phyloP scores from a whole-genome alignment of 23 red algal genomes.

The Agarophyton chilense region DNA sequence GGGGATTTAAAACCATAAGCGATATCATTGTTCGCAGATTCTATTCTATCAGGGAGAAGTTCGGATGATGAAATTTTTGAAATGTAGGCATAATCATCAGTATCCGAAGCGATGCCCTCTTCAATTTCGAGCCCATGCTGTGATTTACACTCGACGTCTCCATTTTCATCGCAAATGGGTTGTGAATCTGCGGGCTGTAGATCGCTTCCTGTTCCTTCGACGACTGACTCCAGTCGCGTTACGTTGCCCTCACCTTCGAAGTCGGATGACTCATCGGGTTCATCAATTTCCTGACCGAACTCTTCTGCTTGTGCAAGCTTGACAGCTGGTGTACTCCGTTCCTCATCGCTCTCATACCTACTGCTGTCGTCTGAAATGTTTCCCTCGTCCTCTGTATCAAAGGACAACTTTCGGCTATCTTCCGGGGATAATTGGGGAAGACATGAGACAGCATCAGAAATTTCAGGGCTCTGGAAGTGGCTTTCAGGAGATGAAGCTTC shows the following conservation, averaged over 20 bases:
- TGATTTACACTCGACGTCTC: background rate
- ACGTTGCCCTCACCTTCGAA: background rate
- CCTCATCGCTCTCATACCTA: background rate
- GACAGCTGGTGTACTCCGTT: background rate
- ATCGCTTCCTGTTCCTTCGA: background rate
- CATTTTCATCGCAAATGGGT: background rate
- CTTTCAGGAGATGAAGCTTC: background rate
- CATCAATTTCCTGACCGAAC: slow-evolving; percentile 5
- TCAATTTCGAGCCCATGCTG: background rate
- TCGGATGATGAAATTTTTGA: background rate
- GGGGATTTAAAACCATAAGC: background rate
- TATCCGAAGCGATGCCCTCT: background rate
- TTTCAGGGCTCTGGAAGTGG: slow-evolving; percentile 25
- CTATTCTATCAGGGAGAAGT: background rate
- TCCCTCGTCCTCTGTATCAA: background rate
- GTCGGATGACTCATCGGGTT: background rate
- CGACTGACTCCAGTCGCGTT: background rate
- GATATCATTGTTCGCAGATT: background rate
- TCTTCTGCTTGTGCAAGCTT: background rate
- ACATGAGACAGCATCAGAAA: background rate
- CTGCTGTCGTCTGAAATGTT: slow-evolving; percentile 15
- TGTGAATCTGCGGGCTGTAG: background rate
- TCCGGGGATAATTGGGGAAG: background rate
- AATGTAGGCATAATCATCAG: background rate
- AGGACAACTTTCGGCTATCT: slow-evolving; percentile 12